These are phyloP conservation scores for Paramecium bursaria DNA, from an alignment of 73 alveolate genomes.

Conservation along the genomic window DNA sequence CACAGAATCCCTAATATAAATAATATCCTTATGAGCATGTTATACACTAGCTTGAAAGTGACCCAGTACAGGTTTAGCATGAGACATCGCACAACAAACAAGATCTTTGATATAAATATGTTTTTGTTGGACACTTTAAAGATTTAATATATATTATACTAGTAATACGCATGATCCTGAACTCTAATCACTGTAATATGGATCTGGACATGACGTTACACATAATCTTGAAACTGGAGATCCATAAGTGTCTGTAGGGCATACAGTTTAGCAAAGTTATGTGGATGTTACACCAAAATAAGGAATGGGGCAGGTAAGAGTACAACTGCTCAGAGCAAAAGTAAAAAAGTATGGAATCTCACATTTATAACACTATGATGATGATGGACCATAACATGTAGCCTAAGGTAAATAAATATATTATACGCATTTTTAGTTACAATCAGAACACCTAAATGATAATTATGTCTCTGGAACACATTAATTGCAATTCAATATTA, in stretches of 20 bases:
- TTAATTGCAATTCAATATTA: slow-evolving; percentile 12
- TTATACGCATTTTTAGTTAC: slow-evolving; percentile 7
- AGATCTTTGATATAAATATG: slow-evolving; percentile 1
- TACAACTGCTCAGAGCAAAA: background rate
- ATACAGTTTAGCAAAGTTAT: background rate
- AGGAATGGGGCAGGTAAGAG: slow-evolving; percentile 9
- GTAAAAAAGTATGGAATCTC: slow-evolving; percentile 5
- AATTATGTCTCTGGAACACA: background rate
- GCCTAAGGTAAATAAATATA: background rate
- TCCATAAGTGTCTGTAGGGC: slow-evolving; percentile 34
- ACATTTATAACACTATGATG: slow-evolving; percentile 35
- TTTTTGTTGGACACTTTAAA: slow-evolving; percentile 3
- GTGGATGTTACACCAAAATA: background rate
- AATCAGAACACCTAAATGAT: slow-evolving; percentile 29
- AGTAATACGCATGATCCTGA: background rate
- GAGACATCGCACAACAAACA: background rate
- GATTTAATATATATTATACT: background rate
- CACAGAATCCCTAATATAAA: background rate
- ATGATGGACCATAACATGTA: slow-evolving; percentile 10
- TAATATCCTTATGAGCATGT: slow-evolving; percentile 1
- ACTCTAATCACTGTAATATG: slow-evolving; percentile 5
- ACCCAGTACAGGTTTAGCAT: slow-evolving; percentile 43
- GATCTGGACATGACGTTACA: slow-evolving; percentile 13
- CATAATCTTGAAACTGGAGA: slow-evolving; percentile 4
- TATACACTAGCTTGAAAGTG: background rate